These are phyloP conservation scores for Coprinellus aureogranulatus DNA, from an alignment of 768 basidiomycete genomes.

Conservation along the genomic window DNA sequence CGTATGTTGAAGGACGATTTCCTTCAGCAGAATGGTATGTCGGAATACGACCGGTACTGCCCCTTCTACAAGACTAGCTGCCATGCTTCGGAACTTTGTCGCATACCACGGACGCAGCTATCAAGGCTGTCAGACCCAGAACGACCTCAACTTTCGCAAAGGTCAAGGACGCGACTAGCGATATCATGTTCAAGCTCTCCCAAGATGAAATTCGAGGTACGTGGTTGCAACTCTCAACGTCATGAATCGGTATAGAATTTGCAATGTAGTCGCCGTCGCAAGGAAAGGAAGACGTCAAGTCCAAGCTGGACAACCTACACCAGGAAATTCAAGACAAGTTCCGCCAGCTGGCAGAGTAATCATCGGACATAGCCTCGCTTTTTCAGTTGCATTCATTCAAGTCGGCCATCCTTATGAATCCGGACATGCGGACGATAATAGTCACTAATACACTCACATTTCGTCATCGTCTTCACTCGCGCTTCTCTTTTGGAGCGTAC, in stretches of 20 bases:
- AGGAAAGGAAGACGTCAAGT: conserved; percentile 78
- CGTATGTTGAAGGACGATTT: conserved; percentile 97
- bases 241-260: conserved; percentile 3
- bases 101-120: conserved; percentile 89
- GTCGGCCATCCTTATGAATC: neutral
- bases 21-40: conserved; percentile 98
- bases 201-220: conserved; percentile 99
- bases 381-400: conserved; percentile 1
- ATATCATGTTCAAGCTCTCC: conserved; percentile 95
- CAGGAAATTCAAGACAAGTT: conserved; percentile 91
- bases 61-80: conserved; percentile 99
- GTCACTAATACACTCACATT: neutral
- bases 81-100: conserved; percentile 94
- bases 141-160: conserved; percentile 80
- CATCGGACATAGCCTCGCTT: neutral
- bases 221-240: conserved; percentile 25
- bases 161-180: conserved; percentile 82
- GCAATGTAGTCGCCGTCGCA: conserved; percentile 79
- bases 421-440: conserved; percentile 2
- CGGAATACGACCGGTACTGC: conserved; percentile 94
- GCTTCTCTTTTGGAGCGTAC: conserved; percentile 1
- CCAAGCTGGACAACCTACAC: conserved; percentile 79
- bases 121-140: conserved; percentile 79
- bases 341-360: conserved; percentile 77
- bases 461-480: neutral